Base-by-base conservation (phyloP, 108 stramenopile genomes). In the Cyclotella cryptica region DNA sequence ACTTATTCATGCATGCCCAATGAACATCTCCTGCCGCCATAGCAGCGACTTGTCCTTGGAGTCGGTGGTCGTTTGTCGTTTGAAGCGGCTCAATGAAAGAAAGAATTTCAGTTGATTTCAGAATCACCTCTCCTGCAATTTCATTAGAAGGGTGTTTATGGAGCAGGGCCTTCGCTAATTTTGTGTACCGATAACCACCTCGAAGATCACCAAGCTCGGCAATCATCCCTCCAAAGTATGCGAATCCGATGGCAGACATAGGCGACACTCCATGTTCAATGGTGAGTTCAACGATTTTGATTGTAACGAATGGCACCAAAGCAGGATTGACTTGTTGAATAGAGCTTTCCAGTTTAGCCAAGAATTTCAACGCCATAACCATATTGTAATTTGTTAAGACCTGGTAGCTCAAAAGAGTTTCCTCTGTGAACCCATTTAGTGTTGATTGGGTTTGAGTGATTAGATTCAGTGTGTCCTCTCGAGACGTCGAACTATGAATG, bases 191-290 rank as follows among this genome's bases (percentile, higher is more conserved):
- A n/a, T n/a, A n/a, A n/a, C n/a, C n/a, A n/a, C n/a, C n/a, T n/a
- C n/a, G n/a, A n/a, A n/a, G n/a, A n/a, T n/a, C n/a, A n/a, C n/a
- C n/a, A n/a, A n/a, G n/a, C n/a, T n/a, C n/a, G n/a, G n/a, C n/a
- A n/a, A n/a, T n/a, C n/a, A n/a, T n/a, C n/a, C n/a, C n/a, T 53
- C 69, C 58, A 42, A 58, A 77, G 15, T 39, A 52, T 5, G 44
- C 77, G 43, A 77, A 77, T 19, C 12, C 77, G 44, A 63, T 10
- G 0, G 77, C 28, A 17, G 69, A 77, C 13, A 70, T 46, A 11
- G 69, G 70, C n/a, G 46, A 44, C 44, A 77, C 45, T 18, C 77
- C 77, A 59, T 77, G 35, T 26, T 0, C 13, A n/a, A n/a, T n/a
- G n/a, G n/a, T n/a, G n/a, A n/a, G n/a, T n/a, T n/a, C n/a, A n/a